Evolutionary conservation across 352 stramenopile species (phyloP), one percentile per base, ranked within the genome.

Genomic region (Ophiocytium majus): DNA sequence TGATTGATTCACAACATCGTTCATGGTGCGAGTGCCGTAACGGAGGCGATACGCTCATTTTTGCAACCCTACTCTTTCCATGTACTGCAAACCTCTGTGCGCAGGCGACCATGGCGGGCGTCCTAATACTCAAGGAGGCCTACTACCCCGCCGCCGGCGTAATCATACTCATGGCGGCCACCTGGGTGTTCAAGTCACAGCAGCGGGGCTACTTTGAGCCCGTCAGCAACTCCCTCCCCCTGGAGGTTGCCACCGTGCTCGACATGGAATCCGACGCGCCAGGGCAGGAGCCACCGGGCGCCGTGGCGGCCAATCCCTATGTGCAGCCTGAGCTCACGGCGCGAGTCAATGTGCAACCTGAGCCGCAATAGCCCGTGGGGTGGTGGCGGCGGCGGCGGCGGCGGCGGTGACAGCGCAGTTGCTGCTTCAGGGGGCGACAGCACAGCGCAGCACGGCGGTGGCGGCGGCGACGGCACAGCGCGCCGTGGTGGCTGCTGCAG

Each of bases 191-290:
- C 84, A 89, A 94, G 34, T 88, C 92, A 66, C 14, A 93, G 89
- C 78, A 90, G 90, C 57, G 84, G 32, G 84, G 84, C 35, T 88
- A 82, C 9, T 88, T 82, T 82, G 84, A 88, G 80, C 84, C 84
- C 0, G 19, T 82, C 19, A 82, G 63, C 0, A 34, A 85, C 1
- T 86, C 84, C 17, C 91, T 95, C 23, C 92, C 92, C 43, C 87
- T 95, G 5, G 92, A 95, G 66, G 91, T 95, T 34, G 92, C 92
- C 32, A 93, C 92, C 1, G 89, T 94, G 9, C 93, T 94, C 91
- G 92, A 94, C 82, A 31, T 84, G 83, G 71, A 85, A 78, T 78
- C 66, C 14, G 66, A 78, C 5, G 35, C 14, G 32, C 66, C 66
- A 14, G 5, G 43, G 43, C 5, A 57, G 43, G 43, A 14, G 5